These are phyloP conservation scores for Neofusicoccum cordaticola DNA, from an alignment of 2,329 filamentous ascomycete genomes.

Conservation along the genomic window DNA sequence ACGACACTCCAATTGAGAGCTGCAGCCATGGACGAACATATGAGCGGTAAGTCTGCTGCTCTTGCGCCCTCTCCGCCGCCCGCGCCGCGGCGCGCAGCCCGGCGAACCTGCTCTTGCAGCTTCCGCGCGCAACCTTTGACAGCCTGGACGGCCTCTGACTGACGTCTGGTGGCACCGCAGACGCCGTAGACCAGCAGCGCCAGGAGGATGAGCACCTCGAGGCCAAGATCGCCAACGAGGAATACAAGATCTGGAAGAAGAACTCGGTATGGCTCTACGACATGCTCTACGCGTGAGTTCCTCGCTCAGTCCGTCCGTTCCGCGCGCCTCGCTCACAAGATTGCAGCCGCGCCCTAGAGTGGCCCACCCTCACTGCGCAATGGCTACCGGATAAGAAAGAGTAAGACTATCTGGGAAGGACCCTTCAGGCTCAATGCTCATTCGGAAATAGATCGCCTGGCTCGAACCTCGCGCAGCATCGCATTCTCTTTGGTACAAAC, in stretches of 20 bases:
- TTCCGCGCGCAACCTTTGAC: not conserved
- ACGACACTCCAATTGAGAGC: not conserved
- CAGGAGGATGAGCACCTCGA: slow-evolving; percentile 69
- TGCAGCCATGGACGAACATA: slow-evolving; percentile 35
- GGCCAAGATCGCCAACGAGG: slow-evolving; percentile 93
- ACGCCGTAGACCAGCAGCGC: slow-evolving; percentile 39
- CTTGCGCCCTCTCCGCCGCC: not conserved
- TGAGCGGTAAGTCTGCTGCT: slow-evolving; percentile 30
- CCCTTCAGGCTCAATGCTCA: slow-evolving; percentile 42
- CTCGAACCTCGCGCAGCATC: slow-evolving; percentile 83
- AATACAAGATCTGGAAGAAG: slow-evolving; percentile 99
- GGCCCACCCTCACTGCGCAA: slow-evolving; percentile 95
- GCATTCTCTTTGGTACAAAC: slow-evolving; percentile 89
- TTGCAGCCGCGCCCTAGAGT: slow-evolving; percentile 80
- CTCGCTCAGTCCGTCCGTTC: not conserved
- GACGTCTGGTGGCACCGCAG: slow-evolving; percentile 27
- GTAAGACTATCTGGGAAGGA: slow-evolving; percentile 38
- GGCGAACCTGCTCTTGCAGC: not conserved
- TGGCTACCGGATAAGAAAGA: slow-evolving; percentile 96
- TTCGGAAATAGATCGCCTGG: slow-evolving; percentile 53
- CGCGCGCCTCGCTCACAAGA: not conserved
- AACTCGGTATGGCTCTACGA: slow-evolving; percentile 98
- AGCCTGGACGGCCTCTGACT: not conserved
- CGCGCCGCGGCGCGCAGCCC: not conserved
- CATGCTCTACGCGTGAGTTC: slow-evolving; percentile 75